A percentile compares a stretch with the other conserved stretches of the same genome.
Conservation (phyloP, 1,284 basidiomycete species). For the Naganishia liquefaciens region DNA sequence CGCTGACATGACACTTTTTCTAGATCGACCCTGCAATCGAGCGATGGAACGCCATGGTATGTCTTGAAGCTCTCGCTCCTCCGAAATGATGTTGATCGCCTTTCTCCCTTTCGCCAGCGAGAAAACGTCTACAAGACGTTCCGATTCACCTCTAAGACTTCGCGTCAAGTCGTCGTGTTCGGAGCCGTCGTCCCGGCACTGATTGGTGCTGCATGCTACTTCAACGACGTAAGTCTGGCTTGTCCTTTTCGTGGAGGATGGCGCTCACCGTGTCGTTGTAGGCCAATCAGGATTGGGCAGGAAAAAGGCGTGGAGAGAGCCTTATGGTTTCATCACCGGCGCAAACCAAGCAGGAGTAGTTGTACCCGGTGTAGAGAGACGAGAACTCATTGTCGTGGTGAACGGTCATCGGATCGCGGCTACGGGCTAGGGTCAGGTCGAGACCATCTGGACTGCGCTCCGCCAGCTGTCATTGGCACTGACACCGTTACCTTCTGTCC, state of each 20-base stretch:
- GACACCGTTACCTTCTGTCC: too few relatives aligned
- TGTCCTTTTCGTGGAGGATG: background rate
- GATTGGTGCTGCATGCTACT: slow-evolving; percentile 39
- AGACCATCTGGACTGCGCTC: too few relatives aligned
- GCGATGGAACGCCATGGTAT: slow-evolving; percentile 74
- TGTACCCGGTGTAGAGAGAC: background rate
- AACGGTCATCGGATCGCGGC: too few relatives aligned
- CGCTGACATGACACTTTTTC: background rate
- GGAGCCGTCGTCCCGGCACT: slow-evolving; percentile 47
- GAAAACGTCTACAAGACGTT: slow-evolving; percentile 78
- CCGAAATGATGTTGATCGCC: slow-evolving; percentile 27
- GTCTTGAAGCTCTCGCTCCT: slow-evolving; percentile 35
- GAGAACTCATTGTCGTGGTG: too few relatives aligned
- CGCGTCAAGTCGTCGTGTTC: slow-evolving; percentile 42
- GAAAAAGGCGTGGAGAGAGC: slow-evolving; percentile 45
- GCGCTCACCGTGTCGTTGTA: slow-evolving; percentile 17
- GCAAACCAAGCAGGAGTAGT: slow-evolving; percentile 15
- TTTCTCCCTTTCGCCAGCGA: slow-evolving; percentile 58
- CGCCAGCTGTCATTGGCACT: too few relatives aligned
- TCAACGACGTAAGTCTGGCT: slow-evolving; percentile 45
- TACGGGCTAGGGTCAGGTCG: too few relatives aligned
- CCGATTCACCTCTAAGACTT: slow-evolving; percentile 68
- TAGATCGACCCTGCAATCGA: slow-evolving; percentile 77
- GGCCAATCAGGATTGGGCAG: slow-evolving; percentile 49
- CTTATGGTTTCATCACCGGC: slow-evolving; percentile 38